phyloP scores from a whole-genome alignment of 2,329 filamentous ascomycete species.

The Penicillium sp. region DNA sequence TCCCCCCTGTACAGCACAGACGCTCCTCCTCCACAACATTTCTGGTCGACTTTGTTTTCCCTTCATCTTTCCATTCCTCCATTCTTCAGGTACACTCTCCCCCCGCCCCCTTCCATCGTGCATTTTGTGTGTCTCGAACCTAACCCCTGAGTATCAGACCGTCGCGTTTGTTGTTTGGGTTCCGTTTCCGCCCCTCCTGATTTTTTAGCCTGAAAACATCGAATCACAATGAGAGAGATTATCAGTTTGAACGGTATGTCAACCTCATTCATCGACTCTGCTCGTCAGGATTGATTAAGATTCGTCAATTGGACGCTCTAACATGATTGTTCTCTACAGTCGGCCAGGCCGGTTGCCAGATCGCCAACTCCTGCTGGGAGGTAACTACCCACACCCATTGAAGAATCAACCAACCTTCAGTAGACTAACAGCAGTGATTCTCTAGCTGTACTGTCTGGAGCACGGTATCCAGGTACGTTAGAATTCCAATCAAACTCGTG shows the following conservation, averaged over 20 bases:
- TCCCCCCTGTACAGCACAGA: slow-evolving; percentile 39
- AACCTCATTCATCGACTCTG: slow-evolving; percentile 13
- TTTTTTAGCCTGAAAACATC: slow-evolving; percentile 25
- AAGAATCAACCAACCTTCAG: slow-evolving; percentile 6
- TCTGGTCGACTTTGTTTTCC: slow-evolving; percentile 37
- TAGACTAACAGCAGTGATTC: slow-evolving; percentile 37
- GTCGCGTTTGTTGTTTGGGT: slow-evolving; percentile 29
- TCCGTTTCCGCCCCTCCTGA: slow-evolving; percentile 28
- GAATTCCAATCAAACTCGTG: slow-evolving; percentile 13
- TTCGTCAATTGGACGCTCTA: slow-evolving; percentile 34
- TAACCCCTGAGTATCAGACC: slow-evolving; percentile 27
- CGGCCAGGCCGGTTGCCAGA: slow-evolving; percentile 99
- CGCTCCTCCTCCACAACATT: slow-evolving; percentile 51
- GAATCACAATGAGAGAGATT: slow-evolving; percentile 90
- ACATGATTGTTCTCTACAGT: slow-evolving; percentile 57
- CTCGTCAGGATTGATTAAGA: slow-evolving; percentile 11
- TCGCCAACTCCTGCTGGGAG: slow-evolving; percentile 99
- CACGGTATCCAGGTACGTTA: slow-evolving; percentile 92
- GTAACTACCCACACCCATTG: slow-evolving; percentile 58
- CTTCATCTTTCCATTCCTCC: slow-evolving; percentile 26
- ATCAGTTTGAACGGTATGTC: slow-evolving; percentile 95
- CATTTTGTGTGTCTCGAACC: slow-evolving; percentile 1
- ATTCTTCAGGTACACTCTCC: slow-evolving; percentile 21
- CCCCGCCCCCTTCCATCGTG: slow-evolving; percentile 17
- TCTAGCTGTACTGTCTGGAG: slow-evolving; percentile 98